These are phyloP conservation scores for Pseudocercospora fijiensis DNA, from an alignment of 2,329 filamentous ascomycete species.

Conservation along the genomic window DNA sequence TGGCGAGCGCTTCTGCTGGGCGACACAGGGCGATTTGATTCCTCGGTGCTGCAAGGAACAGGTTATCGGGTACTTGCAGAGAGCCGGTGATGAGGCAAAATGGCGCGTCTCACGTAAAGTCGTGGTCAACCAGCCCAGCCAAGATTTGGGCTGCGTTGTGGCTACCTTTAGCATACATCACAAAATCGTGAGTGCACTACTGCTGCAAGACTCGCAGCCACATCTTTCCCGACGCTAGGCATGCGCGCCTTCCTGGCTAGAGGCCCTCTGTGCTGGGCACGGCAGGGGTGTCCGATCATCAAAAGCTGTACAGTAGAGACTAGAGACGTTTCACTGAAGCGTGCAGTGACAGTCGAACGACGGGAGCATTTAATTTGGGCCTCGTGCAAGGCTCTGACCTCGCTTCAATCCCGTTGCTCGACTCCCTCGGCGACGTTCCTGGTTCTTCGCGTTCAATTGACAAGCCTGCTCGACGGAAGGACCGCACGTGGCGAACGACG, in stretches of 20 bases:
- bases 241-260: slow-evolving; percentile 3
- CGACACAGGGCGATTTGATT: slow-evolving; percentile 20
- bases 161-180: neutral
- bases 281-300: slow-evolving; percentile 4
- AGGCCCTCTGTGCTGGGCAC: neutral
- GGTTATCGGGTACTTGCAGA: slow-evolving; percentile 18
- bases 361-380: neutral
- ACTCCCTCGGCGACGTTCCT: neutral
- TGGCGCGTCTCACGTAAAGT: slow-evolving; percentile 19
- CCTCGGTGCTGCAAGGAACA: slow-evolving; percentile 20
- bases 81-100: slow-evolving; percentile 5
- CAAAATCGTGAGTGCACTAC: neutral
- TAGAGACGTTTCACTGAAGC: slow-evolving; percentile 1
- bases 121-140: neutral
- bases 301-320: no score
- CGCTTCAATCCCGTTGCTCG: neutral
- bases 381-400: neutral
- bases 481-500: slow-evolving; percentile 11
- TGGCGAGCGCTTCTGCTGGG: slow-evolving; percentile 14
- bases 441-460: neutral
- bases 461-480: neutral
- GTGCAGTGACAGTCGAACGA: neutral
- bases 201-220: neutral
- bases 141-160: neutral
- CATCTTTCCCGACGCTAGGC: neutral